Conservation (phyloP, 1,139 yeast species). For the Maudiozyma humilis region DNA sequence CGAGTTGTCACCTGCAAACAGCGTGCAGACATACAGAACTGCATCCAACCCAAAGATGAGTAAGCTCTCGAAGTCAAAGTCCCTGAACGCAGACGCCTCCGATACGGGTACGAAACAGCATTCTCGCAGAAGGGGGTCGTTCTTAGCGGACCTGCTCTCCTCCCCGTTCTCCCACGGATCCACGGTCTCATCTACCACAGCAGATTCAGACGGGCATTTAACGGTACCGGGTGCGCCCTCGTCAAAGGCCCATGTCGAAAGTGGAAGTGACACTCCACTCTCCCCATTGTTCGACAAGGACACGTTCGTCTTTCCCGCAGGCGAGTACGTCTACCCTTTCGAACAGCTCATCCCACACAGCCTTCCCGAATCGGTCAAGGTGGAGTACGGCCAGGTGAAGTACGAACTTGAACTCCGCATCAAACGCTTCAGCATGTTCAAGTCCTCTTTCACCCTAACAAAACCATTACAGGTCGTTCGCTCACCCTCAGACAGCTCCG, state of each 20-base stretch:
- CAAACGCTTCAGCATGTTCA: constrained; percentile 75
- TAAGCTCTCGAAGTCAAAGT: neutral
- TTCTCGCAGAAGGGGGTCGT: constrained; percentile 7
- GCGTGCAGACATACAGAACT: neutral
- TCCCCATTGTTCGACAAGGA: constrained; percentile 1
- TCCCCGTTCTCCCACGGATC: neutral
- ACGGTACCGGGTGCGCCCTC: neutral
- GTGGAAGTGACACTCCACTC: too few species aligned
- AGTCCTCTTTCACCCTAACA: constrained; percentile 56
- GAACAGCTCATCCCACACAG: constrained; percentile 80
- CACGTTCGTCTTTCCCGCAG: constrained; percentile 28
- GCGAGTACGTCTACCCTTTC: constrained; percentile 83
- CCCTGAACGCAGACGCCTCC: neutral
- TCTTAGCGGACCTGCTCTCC: constrained; percentile 17
- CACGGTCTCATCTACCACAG: neutral
- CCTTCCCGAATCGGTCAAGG: constrained; percentile 68
- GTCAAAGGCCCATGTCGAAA: too few species aligned
- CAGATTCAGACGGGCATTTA: neutral
- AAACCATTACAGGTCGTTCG: constrained; percentile 60
- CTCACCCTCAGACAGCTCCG: constrained; percentile 63
- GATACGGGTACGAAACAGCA: neutral
- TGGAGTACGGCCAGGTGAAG: constrained; percentile 68
- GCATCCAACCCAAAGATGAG: neutral
- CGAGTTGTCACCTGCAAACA: constrained; percentile 4
- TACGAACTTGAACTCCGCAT: constrained; percentile 64